Base-by-base conservation (phyloP, 192 early-diverging fungal species). In the Phlyctochytrium bullatum region DNA sequence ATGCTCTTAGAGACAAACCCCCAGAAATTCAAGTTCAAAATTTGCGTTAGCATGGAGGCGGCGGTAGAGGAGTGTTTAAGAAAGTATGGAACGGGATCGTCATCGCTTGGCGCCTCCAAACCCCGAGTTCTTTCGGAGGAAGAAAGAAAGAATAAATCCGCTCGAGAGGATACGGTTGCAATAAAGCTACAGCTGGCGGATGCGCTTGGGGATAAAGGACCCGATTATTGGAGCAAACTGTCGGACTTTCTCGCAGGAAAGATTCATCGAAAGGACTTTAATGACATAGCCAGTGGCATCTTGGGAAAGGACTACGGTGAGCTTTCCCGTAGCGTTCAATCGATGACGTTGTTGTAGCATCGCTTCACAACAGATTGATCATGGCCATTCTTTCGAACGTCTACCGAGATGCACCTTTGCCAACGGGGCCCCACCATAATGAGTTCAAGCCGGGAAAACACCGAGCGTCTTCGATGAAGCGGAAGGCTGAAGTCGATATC, bases 361-460 rank as follows among this genome's bases (percentile, higher is more conserved):
- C n/a, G 1, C 73, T 78, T 20, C 77, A 78, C 67, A 78, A 78
- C 60, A 16, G 56, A 1, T 62, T 78, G 2, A 66, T 78, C 24
- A 67, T 78, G 62, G 77, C 73, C 50, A 69, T 78, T n/a, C 65
- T 78, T 24, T 61, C 67, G 57, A 75, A 75, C 47, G 73, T 75
- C 2, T 66, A 74, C 62, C 36, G 62, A 36, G 28, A 31, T 28
- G 53, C 32, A 25, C 34, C 34, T 2, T 47, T 47, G 25, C 66
- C 66, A 32, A 16, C 66, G 4, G 54, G 54, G 4, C 54, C 54
- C 6, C 12, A 25, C 6, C 54, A 57, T 57, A 14, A 20, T 6
- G 54, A 57, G 27, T 57, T 57, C 54, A 57, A 25, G 10, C 54
- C 54, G 27, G 54, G 54, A 10, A 57, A 57, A 28, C 12, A 25